Percentiles rank a stretch among this genome's conserved stretches.
Conservation (phyloP, 1,284 basidiomycete species). For the Ceratobasidium sp. region DNA sequence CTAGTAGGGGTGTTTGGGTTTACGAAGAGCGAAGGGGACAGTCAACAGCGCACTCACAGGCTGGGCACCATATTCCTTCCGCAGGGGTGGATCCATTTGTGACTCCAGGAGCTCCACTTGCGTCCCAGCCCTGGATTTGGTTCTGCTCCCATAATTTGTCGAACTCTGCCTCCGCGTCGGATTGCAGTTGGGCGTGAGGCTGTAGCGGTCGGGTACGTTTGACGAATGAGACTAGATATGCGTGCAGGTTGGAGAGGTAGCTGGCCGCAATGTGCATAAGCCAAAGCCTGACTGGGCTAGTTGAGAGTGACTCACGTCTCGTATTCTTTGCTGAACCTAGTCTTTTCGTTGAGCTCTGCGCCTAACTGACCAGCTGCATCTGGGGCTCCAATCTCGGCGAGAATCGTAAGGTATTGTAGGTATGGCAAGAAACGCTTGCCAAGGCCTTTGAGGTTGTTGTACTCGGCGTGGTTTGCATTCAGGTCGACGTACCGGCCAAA, state of each 20-base stretch:
- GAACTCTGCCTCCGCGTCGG: slow-evolving; percentile 75
- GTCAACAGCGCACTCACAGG: slow-evolving; percentile 71
- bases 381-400: slow-evolving; percentile 64
- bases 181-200: slow-evolving; percentile 79
- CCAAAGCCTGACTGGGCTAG: neutral
- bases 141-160: slow-evolving; percentile 81
- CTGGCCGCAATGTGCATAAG: slow-evolving; percentile 55
- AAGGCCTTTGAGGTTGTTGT: slow-evolving; percentile 88
- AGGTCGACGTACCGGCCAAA: slow-evolving; percentile 96
- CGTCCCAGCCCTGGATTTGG: slow-evolving; percentile 80
- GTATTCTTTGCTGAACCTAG: slow-evolving; percentile 78
- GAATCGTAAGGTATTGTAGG: slow-evolving; percentile 89
- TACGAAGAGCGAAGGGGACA: neutral
- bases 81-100: slow-evolving; percentile 56
- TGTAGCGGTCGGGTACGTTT: slow-evolving; percentile 88
- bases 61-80: slow-evolving; percentile 92
- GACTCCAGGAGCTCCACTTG: slow-evolving; percentile 53
- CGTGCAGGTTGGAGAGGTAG: slow-evolving; percentile 83
- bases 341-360: slow-evolving; percentile 76
- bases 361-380: slow-evolving; percentile 64
- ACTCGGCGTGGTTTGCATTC: slow-evolving; percentile 87
- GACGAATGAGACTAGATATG: slow-evolving; percentile 87
- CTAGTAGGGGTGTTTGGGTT: slow-evolving; percentile 57
- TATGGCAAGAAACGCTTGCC: slow-evolving; percentile 80
- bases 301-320: slow-evolving; percentile 67